phyloP scores from a whole-genome alignment of 2,329 filamentous ascomycete genomes.

The Tolypocladium amazonense region DNA sequence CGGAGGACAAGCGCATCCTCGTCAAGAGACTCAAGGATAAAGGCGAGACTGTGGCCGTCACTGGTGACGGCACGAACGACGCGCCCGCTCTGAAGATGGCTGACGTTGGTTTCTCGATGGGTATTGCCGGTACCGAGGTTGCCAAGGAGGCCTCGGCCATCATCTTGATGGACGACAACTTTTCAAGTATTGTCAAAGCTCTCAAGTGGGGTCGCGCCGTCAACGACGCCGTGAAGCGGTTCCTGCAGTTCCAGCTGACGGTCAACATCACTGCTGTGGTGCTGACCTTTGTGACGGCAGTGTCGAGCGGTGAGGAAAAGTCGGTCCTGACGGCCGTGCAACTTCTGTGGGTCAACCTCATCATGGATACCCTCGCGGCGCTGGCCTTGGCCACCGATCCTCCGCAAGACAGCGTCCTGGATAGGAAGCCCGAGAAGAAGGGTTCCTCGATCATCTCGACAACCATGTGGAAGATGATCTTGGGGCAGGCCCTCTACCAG shows the following conservation, averaged over 20 bases:
- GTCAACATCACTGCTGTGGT: slow-evolving; percentile 89
- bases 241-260: slow-evolving; percentile 67
- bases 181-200: slow-evolving; percentile 75
- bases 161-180: slow-evolving; percentile 82
- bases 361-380: slow-evolving; percentile 93
- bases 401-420: slow-evolving; percentile 68
- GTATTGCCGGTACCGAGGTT: slow-evolving; percentile 72
- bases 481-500: slow-evolving; percentile 86
- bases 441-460: slow-evolving; percentile 60
- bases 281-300: slow-evolving; percentile 79
- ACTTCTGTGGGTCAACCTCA: slow-evolving; percentile 90
- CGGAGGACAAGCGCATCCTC: slow-evolving; percentile 66
- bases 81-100: slow-evolving; percentile 71
- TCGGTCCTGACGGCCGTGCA: slow-evolving; percentile 84
- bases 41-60: slow-evolving; percentile 71
- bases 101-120: slow-evolving; percentile 80
- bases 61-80: slow-evolving; percentile 77
- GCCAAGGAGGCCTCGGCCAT: slow-evolving; percentile 80
- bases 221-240: slow-evolving; percentile 68
- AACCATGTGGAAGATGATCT: slow-evolving; percentile 99
- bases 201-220: slow-evolving; percentile 72
- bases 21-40: slow-evolving; percentile 61
- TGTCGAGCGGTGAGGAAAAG: slow-evolving; percentile 55
- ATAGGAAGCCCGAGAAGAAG: slow-evolving; percentile 59
- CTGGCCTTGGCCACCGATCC: slow-evolving; percentile 83